Percentiles rank a stretch among this genome's conserved stretches.
These are phyloP conservation scores for Aureobasidium namibiae DNA, from an alignment of 2,329 filamentous ascomycete species.

Conservation along the genomic window DNA sequence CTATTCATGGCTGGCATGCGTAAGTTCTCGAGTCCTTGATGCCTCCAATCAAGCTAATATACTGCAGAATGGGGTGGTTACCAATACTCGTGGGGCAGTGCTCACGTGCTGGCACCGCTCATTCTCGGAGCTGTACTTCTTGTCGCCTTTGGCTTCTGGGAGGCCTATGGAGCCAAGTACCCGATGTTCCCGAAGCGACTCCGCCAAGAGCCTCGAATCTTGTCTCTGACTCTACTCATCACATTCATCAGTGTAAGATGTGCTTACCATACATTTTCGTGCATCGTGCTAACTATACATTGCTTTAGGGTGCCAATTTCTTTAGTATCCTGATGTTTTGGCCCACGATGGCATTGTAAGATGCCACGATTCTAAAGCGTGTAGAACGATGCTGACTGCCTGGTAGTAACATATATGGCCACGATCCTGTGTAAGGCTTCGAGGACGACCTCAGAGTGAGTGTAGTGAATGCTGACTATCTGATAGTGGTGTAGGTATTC, in stretches of 20 bases:
- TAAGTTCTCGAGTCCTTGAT: neutral
- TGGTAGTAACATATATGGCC: conserved; percentile 50
- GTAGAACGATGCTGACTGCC: too few species aligned
- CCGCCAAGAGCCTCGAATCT: conserved; percentile 26
- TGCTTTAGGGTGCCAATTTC: conserved; percentile 29
- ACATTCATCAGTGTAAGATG: conserved; percentile 25
- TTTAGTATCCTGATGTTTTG: conserved; percentile 45
- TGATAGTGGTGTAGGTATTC: conserved; percentile 47
- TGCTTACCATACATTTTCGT: too few species aligned
- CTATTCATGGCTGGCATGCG: conserved; percentile 42
- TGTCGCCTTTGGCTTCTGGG: conserved; percentile 27
- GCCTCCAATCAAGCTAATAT: conserved; percentile 15
- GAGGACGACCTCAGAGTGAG: neutral
- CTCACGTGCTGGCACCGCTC: conserved; percentile 27
- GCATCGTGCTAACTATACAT: too few species aligned
- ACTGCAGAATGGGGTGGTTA: conserved; percentile 18
- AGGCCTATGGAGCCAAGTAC: conserved; percentile 22
- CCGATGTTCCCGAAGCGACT: conserved; percentile 28
- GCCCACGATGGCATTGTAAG: conserved; percentile 50
- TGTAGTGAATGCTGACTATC: neutral
- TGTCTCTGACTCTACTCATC: conserved; percentile 30
- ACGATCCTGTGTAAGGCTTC: conserved; percentile 44
- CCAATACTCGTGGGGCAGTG: conserved; percentile 25
- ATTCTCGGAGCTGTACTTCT: conserved; percentile 26
- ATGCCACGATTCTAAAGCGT: too few species aligned